These are phyloP conservation scores for Ustilago loliicola DNA, from an alignment of 1,284 basidiomycete species.

Conservation along the genomic window DNA sequence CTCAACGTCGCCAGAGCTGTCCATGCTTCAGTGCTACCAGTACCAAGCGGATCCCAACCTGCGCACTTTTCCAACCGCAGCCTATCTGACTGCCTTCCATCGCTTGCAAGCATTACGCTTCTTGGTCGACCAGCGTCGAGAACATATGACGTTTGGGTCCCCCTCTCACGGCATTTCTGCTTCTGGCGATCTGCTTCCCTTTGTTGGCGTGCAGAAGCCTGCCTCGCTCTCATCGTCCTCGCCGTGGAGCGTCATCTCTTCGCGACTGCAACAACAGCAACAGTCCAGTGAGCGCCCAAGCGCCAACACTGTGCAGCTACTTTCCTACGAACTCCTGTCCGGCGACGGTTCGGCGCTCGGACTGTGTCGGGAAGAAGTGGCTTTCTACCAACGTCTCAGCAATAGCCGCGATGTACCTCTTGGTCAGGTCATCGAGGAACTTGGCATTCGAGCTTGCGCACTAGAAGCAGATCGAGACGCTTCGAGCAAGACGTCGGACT, in stretches of 20 bases:
- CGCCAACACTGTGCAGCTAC: slow-evolving; percentile 26
- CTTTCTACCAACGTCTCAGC: slow-evolving; percentile 57
- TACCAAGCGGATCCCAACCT: slow-evolving; percentile 14
- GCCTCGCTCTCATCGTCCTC: slow-evolving; percentile 11
- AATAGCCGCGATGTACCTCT: slow-evolving; percentile 54
- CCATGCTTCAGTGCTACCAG: slow-evolving; percentile 49
- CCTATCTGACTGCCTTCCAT: slow-evolving; percentile 42
- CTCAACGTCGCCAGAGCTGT: slow-evolving; percentile 54
- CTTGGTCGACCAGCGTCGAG: slow-evolving; percentile 39
- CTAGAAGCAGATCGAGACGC: slow-evolving; percentile 42
- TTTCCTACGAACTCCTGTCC: slow-evolving; percentile 42
- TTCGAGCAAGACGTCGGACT: slow-evolving; percentile 19
- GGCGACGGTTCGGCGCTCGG: slow-evolving; percentile 21
- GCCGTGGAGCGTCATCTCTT: slow-evolving; percentile 35
- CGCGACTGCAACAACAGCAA: slow-evolving; percentile 30
- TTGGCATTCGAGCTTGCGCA: slow-evolving; percentile 47
- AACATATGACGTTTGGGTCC: slow-evolving; percentile 40
- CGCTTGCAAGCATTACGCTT: slow-evolving; percentile 49
- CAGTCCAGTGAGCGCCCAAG: slow-evolving; percentile 7
- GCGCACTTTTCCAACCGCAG: slow-evolving; percentile 11
- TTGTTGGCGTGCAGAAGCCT: slow-evolving; percentile 41
- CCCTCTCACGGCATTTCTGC: slow-evolving; percentile 46
- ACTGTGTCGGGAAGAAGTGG: slow-evolving; percentile 49
- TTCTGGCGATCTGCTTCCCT: slow-evolving; percentile 42
- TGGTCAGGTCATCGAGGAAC: slow-evolving; percentile 63